Evolutionary conservation across 2,329 filamentous ascomycete species (phyloP), one percentile per base, ranked within the genome.

Genomic region (Alternaria conjuncta): DNA sequence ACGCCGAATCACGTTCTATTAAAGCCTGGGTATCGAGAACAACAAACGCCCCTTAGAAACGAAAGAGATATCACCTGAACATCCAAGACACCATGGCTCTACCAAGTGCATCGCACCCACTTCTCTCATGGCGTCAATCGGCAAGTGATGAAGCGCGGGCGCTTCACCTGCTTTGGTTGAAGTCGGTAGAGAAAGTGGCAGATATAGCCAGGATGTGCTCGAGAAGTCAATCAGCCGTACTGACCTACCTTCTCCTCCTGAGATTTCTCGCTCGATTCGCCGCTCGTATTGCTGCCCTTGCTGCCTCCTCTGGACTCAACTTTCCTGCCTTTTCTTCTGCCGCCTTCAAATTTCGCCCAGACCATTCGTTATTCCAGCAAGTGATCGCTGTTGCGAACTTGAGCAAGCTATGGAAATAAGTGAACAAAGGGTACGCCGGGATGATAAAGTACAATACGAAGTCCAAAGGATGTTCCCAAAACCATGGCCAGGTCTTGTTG

Each of bases 401-500:
- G 32, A 73, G 21, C 0, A 66, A 6, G 0, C 69, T 70, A 18
- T 76, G 71, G 10, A 23, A 61, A 47, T 75, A 75, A 0, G 43
- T 57, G 36, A 75, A 75, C 1, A 66, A 8, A 1, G 65, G 65
- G 13, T 67, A 70, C 0, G 65, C 67, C 0, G 72, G 72, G 20
- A 73, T 59, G 11, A 71, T 32, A 1, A 72, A 74, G 43, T 65
- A 74, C 3, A 71, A 41, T 1, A 75, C 23, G 51, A 74, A 74
- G 11, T 72, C 69, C 9, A 30, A 9, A 1, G 70, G 71, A 46
- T 71, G 53, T 0, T 57, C 59, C 26, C 50, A 57, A 46, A 72
- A 75, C 73, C 72, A 75, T 10, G 60, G 61, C 11, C 55, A 49
- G 0, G 72, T 72, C 62, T 75, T 75, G 9, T 68, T 60, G 10